Conservation (phyloP, 2,329 filamentous ascomycete species). For the Aspergillus intermedius region DNA sequence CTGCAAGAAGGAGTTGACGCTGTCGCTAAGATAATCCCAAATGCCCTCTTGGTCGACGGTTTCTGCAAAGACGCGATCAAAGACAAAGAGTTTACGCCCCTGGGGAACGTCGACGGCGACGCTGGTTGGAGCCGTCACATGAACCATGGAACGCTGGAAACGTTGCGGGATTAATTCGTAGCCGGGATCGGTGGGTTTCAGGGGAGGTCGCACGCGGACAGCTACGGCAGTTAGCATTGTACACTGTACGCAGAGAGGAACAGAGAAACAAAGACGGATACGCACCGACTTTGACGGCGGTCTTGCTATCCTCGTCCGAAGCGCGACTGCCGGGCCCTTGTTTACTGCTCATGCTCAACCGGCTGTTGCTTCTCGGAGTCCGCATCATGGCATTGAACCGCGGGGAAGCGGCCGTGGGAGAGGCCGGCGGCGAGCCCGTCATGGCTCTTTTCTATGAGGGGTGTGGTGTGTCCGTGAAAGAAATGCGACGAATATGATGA, state of each 20-base stretch:
- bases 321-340: constrained; percentile 68
- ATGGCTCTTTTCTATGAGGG: constrained; percentile 36
- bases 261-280: constrained; percentile 23
- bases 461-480: not conserved
- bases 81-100: constrained; percentile 90
- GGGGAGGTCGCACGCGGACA: constrained; percentile 83
- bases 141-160: constrained; percentile 88
- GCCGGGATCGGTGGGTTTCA: constrained; percentile 77
- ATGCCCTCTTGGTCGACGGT: constrained; percentile 79
- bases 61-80: constrained; percentile 87
- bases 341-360: constrained; percentile 74
- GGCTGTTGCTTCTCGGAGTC: constrained; percentile 70
- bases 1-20: constrained; percentile 81
- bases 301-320: constrained; percentile 84
- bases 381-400: constrained; percentile 79
- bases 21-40: constrained; percentile 90
- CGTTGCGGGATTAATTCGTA: constrained; percentile 93
- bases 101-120: constrained; percentile 85
- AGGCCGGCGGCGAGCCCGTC: constrained; percentile 65
- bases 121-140: constrained; percentile 78
- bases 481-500: not conserved
- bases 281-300: constrained; percentile 93
- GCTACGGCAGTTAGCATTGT: constrained; percentile 46
- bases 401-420: constrained; percentile 52
- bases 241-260: constrained; percentile 1